Base-by-base conservation (phyloP, 345 rosid species). In the Rhodamnia argentea region DNA sequence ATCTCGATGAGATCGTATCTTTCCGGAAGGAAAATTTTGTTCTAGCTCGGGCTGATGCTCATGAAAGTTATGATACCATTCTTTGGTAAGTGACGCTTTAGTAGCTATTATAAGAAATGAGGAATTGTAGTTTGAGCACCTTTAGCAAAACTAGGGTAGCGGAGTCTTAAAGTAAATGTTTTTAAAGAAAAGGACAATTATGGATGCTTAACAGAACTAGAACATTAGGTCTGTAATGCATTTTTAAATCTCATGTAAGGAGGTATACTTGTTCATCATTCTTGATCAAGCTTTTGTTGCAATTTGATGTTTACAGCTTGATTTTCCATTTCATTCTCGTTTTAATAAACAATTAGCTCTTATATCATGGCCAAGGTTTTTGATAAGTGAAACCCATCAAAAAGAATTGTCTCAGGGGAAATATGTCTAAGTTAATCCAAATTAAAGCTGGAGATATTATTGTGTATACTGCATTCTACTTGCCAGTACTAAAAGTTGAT, bases 1-100 rank as follows among this genome's bases (percentile, higher is more conserved):
- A 91, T 89, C 90, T 97, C 76, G 89, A 82, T 86, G 89, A 91
- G 84, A 84, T 93, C 50, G 97, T 97, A 57, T 93, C 97, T 27
- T 97, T 97, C 87, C 91, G 75, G 86, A 90, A 90, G 86, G 99
- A 96, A 90, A 96, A 97, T 90, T 94, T 97, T 86, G 96, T 94
- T 83, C 88, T 86, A 13, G 90, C 93, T 85, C 91, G 44, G 84
- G 83, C 57, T 85, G 87, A 87, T 47, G 89, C 83, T 7, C 82
- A 52, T 47, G 90, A 90, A 88, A 88, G 85, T 18, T 96, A 93
- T 90, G 97, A 97, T 89, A 93, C 98, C 57, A 96, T 97, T 89
- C 90, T 94, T 53, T 95, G 99, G 99, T 96, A 87, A 90, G 88
- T 87, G 58, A 55, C 42, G n/a, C 58, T 82, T 32, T 3, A 11